phyloP scores from a whole-genome alignment of 441 rosid genomes.

The Geranium incanum region DNA sequence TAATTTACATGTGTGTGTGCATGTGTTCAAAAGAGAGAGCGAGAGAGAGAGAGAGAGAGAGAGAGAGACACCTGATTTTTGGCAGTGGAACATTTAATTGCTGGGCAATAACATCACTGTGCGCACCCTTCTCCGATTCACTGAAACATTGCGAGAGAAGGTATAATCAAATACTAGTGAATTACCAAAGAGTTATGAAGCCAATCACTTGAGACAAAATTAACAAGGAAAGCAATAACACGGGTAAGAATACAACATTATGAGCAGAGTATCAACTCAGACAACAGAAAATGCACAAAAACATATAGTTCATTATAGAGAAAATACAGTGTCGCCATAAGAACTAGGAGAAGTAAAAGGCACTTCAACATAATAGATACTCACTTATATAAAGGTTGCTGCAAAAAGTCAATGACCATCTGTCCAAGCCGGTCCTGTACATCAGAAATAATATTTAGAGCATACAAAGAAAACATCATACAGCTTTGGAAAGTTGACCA shows the following conservation, averaged over 20 bases:
- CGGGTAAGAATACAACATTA: not conserved
- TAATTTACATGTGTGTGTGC: not conserved
- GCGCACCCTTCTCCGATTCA: constrained; percentile 49
- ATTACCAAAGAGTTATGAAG: not conserved
- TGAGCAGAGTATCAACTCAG: not conserved
- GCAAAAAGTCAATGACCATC: constrained; percentile 47
- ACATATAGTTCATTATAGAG: not conserved
- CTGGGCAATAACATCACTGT: constrained; percentile 43
- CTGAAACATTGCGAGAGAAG: constrained; percentile 27
- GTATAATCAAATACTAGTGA: not conserved
- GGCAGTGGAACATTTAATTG: constrained; percentile 47
- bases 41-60: constrained; percentile 21
- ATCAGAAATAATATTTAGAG: constrained; percentile 18
- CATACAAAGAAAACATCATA: not conserved
- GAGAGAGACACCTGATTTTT: constrained; percentile 53
- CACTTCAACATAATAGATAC: constrained; percentile 21
- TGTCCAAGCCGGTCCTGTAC: constrained; percentile 36
- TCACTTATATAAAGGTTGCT: constrained; percentile 56
- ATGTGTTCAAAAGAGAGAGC: not conserved
- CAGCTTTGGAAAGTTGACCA: not conserved
- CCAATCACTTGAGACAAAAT: not conserved
- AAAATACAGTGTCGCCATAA: not conserved
- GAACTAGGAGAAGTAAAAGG: not conserved
- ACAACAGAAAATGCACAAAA: not conserved
- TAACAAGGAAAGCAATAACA: not conserved